Percentiles rank a stretch among this genome's conserved stretches.
These are phyloP conservation scores for Phytophthora rubi DNA, from an alignment of 352 stramenopile genomes.

Conservation along the genomic window DNA sequence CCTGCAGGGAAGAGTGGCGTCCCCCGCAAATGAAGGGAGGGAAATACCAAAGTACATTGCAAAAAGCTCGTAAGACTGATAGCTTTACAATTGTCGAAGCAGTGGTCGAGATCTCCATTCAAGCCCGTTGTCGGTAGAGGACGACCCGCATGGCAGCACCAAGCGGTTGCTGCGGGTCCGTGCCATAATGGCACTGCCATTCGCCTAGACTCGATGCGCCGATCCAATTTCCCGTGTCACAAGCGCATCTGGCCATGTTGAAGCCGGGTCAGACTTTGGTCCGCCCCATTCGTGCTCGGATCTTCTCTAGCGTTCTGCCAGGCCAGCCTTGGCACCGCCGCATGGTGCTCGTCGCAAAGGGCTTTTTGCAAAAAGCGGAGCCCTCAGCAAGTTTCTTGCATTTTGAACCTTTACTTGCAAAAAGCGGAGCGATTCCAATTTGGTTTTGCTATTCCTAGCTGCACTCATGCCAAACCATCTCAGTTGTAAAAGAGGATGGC, in stretches of 20 bases:
- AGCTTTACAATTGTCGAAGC: background rate
- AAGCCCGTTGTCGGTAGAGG: background rate
- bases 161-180: slow-evolving; percentile 1
- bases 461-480: too few relatives aligned
- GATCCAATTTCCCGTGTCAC: slow-evolving; percentile 32
- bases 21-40: background rate
- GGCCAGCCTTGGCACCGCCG: slow-evolving; percentile 6
- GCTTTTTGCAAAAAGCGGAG: too few relatives aligned
- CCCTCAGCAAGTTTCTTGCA: too few relatives aligned
- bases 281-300: slow-evolving; percentile 6
- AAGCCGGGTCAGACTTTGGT: slow-evolving; percentile 9
- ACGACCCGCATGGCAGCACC: background rate
- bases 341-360: slow-evolving; percentile 31
- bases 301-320: slow-evolving; percentile 25
- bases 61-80: background rate
- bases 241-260: slow-evolving; percentile 31
- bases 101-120: background rate
- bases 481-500: too few relatives aligned
- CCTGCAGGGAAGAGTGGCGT: background rate
- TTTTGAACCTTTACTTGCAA: too few relatives aligned
- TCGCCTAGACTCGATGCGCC: background rate
- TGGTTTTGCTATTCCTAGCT: too few relatives aligned
- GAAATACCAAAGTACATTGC: too few relatives aligned
- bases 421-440: too few relatives aligned
- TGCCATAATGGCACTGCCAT: background rate